Evolutionary conservation across 345 rosid species (phyloP), one percentile per base, ranked within the genome.

Genomic region (Anastatica hierochuntica): DNA sequence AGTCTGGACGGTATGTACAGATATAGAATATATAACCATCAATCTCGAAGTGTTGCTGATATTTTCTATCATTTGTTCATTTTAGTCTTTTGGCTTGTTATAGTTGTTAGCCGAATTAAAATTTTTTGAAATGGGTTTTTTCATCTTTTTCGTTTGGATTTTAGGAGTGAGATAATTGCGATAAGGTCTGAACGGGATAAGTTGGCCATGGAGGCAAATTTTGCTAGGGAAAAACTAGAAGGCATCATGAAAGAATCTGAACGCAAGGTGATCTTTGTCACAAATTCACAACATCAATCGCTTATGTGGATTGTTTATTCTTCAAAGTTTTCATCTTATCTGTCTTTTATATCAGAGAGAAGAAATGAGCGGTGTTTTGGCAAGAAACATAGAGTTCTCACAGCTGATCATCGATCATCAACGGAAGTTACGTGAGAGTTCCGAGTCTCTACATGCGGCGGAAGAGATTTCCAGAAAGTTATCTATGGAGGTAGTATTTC

Each of bases 331-430:
- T 52, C 17, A 33, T 37, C 50, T 35, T 54, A 9, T 49, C n/a
- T 64, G 57, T 48, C 17, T 45, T n/a, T 50, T 43, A 30, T 73
- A 13, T 63, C 74, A 90, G 98, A 81, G 81, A 64, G 72, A 63
- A 62, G 88, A 87, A 68, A 69, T 72, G 27, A 76, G 76, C 49
- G 71, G 80, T 41, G 67, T 81, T 56, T 54, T 80, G 69, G 75
- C 95, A 46, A 79, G 95, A 68, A 90, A 90, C 69, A 89, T 81
- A 56, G 96, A 90, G 77, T 82, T 87, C 56, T 76, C 96, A 19
- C 96, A 79, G 53, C 63, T 90, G 56, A 77, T 88, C 12, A 67
- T 88, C 41, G 88, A 88, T 56, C 84, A 79, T 59, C 96, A 90
- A 63, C 76, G 77, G 54, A 88, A 75, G 76, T 54, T 87, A 46